phyloP scores from a whole-genome alignment of 306 rosid species.

The Rosa persica region DNA sequence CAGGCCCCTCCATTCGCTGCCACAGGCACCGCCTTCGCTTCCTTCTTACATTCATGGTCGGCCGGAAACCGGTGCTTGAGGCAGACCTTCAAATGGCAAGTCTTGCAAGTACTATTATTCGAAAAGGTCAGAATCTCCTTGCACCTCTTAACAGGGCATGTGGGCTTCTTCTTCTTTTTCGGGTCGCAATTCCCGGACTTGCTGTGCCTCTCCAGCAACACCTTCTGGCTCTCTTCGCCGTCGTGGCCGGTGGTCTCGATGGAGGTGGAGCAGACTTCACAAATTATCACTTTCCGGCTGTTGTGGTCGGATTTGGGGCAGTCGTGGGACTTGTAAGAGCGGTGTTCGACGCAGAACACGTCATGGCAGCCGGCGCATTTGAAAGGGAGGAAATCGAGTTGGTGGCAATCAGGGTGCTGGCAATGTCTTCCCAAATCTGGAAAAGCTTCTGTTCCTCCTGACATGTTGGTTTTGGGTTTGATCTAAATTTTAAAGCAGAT shows the following conservation, averaged over 20 bases:
- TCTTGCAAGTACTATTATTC: slow-evolving; percentile 62
- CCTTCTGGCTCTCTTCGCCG: slow-evolving; percentile 40
- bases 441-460: slow-evolving; percentile 90
- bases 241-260: slow-evolving; percentile 59
- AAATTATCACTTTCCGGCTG: slow-evolving; percentile 78
- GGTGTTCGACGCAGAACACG: slow-evolving; percentile 81
- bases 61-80: slow-evolving; percentile 84
- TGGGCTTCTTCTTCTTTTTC: slow-evolving; percentile 65
- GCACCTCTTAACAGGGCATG: slow-evolving; percentile 72
- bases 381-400: slow-evolving; percentile 88
- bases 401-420: slow-evolving; percentile 63
- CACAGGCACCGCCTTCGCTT: neutral
- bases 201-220: slow-evolving; percentile 49
- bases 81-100: slow-evolving; percentile 69
- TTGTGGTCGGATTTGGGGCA: slow-evolving; percentile 70
- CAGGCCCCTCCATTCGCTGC: slow-evolving; percentile 23
- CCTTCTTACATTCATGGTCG: slow-evolving; percentile 58
- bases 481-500: neutral
- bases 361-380: slow-evolving; percentile 65
- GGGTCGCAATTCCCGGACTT: slow-evolving; percentile 76
- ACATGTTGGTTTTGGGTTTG: slow-evolving; percentile 34
- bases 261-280: slow-evolving; percentile 67
- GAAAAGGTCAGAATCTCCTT: slow-evolving; percentile 75
- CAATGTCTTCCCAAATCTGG: slow-evolving; percentile 90
- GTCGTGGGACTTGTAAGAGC: slow-evolving; percentile 66